These are phyloP conservation scores for Boletellus ananiceps DNA, from an alignment of 768 basidiomycete genomes.

Conservation along the genomic window DNA sequence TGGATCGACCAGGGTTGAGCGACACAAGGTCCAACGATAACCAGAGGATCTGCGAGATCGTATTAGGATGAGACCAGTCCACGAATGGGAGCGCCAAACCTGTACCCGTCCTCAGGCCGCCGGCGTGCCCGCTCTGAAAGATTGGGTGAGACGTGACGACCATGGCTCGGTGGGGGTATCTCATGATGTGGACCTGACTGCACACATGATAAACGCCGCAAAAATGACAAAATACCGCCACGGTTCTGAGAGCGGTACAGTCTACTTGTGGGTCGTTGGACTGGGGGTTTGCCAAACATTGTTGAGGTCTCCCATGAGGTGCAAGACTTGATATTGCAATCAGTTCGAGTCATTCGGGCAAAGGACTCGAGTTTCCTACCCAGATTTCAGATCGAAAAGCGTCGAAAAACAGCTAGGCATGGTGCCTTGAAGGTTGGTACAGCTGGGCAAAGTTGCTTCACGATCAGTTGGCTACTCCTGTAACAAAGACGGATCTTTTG, in stretches of 20 bases:
- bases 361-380: constrained; percentile 1
- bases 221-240: background rate
- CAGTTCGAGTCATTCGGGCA: background rate
- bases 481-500: no score
- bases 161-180: background rate
- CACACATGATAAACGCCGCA: background rate
- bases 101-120: background rate
- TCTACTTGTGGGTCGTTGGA: background rate
- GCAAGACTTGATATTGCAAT: background rate
- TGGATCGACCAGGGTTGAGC: background rate
- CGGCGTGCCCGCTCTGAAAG: background rate
- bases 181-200: background rate
- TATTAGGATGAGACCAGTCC: background rate
- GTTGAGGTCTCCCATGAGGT: background rate
- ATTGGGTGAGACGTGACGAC: background rate
- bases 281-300: background rate
- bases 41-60: background rate
- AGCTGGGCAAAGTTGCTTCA: no score
- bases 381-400: background rate
- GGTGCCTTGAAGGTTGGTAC: background rate
- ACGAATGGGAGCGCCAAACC: background rate
- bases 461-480: no score
- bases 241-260: background rate
- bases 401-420: constrained; percentile 1
- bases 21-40: background rate